These are phyloP conservation scores for Hydrangea macrophylla DNA, from an alignment of 148 eudicot species.

Conservation along the genomic window DNA sequence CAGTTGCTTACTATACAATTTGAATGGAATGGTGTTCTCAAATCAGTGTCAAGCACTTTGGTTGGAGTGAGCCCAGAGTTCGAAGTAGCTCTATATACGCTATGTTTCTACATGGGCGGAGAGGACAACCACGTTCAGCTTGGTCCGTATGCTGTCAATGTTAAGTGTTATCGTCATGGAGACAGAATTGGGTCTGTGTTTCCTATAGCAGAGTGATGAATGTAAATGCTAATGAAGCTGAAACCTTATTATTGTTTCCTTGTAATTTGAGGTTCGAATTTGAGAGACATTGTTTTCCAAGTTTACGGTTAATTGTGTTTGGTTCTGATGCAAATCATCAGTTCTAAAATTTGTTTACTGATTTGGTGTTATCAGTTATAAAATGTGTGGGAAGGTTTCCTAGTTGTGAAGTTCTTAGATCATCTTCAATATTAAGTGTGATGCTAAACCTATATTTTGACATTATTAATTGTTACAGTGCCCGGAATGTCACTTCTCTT, in stretches of 20 bases:
- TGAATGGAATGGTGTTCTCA: constrained; percentile 92
- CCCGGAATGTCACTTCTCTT: too few relatives aligned
- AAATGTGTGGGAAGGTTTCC: too few relatives aligned
- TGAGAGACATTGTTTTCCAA: background rate
- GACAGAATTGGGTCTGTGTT: constrained; percentile 85
- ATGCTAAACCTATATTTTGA: too few relatives aligned
- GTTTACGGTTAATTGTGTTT: background rate
- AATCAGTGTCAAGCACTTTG: constrained; percentile 79
- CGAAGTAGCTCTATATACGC: constrained; percentile 83
- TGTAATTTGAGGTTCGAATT: background rate
- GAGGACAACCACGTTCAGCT: constrained; percentile 79
- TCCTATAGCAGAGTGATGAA: constrained; percentile 67
- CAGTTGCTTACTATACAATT: constrained; percentile 88
- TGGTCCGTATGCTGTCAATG: constrained; percentile 84
- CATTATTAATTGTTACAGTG: too few relatives aligned
- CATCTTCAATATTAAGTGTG: too few relatives aligned
- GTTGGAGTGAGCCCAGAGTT: constrained; percentile 96
- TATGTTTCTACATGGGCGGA: constrained; percentile 78
- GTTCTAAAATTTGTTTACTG: background rate
- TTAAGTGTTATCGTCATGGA: constrained; percentile 82
- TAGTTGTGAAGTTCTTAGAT: too few relatives aligned
- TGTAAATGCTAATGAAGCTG: background rate
- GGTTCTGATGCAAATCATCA: background rate
- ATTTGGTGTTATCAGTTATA: background rate
- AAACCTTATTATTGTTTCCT: background rate